Base-by-base conservation (phyloP, 2,329 filamentous ascomycete genomes). In the Stachybotrys chlorohalonatus region DNA sequence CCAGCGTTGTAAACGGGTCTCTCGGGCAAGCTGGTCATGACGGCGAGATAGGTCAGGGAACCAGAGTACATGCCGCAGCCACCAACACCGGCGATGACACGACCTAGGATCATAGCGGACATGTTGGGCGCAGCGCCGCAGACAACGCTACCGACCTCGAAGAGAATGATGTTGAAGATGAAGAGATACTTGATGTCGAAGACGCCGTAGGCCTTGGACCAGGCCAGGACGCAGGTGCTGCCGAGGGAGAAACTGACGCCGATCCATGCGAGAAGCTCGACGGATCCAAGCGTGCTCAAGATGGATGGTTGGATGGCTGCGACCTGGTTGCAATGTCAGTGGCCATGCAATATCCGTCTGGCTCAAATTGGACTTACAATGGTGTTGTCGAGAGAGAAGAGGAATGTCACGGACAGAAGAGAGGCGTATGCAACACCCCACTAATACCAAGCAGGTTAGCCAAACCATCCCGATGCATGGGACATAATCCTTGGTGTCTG, bases 141-240 rank as follows among this genome's bases (percentile, higher is more conserved):
- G 6, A 72, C 50, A 7, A 68, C 65, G 47, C 56, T 61, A 48
- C 64, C 65, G 17, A 59, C 53, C 50, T 61, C 59, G 53, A 66
- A 66, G 11, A 63, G 24, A 36, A 62, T 8, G 30, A 63, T 53
- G 16, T 48, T 49, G 48, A 48, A 11, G 48, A 64, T 39, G 49
- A 63, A 69, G 1, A 74, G 53, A 65, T 64, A 72, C 58, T 79
- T 79, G 1, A 66, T 63, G 52, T 76, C 66, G 62, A 78, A 78
- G 1, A 63, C 67, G 52, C 71, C 76, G 0, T 66, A 56, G n/a
- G 70, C 71, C 0, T 69, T 68, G 11, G 17, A 51, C 49, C 31
- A 9, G 15, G 49, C 30, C 49, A 51, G n/a, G 31, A 51, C 39
- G 7, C 17, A 15, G 11, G 53, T 47, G 11, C 51, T 50, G 24